phyloP scores from a whole-genome alignment of 805 yeast species.

The Huiozyma sinensis region DNA sequence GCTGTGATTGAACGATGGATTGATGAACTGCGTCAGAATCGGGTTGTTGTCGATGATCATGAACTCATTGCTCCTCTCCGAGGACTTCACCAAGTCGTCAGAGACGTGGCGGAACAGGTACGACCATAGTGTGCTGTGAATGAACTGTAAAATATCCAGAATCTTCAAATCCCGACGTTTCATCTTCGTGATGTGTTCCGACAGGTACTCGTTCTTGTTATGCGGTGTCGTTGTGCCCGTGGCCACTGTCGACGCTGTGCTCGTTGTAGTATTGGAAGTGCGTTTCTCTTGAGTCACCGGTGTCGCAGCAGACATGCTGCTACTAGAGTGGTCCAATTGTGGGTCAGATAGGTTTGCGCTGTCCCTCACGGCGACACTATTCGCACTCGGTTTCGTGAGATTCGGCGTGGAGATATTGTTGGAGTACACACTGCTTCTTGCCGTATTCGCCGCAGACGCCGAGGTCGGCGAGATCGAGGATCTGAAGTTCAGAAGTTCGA shows the following conservation, averaged over 20 bases:
- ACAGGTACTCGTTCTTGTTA: too few species aligned
- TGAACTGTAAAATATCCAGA: constrained; percentile 59
- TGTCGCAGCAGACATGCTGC: too few species aligned
- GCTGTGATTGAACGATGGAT: constrained; percentile 40
- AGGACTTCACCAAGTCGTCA: constrained; percentile 66
- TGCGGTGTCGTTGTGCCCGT: too few species aligned
- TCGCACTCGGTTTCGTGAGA: neutral
- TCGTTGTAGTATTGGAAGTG: too few species aligned
- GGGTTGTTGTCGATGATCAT: constrained; percentile 79
- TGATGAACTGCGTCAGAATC: constrained; percentile 51
- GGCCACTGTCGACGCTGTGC: too few species aligned
- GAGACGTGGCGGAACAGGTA: constrained; percentile 65
- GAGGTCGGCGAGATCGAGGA: constrained; percentile 8
- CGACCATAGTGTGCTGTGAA: constrained; percentile 67
- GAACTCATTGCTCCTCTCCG: constrained; percentile 53
- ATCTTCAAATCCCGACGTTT: constrained; percentile 48
- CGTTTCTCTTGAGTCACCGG: too few species aligned
- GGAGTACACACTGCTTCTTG: neutral
- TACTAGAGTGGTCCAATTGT: too few species aligned
- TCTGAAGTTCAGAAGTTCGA: constrained; percentile 43
- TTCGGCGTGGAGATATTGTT: neutral
- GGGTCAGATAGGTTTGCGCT: neutral
- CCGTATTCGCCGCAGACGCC: neutral
- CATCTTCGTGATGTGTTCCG: constrained; percentile 6
- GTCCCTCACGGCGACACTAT: neutral